Base-by-base conservation (phyloP, 106 monocot species). In the Dendrobium catenatum region DNA sequence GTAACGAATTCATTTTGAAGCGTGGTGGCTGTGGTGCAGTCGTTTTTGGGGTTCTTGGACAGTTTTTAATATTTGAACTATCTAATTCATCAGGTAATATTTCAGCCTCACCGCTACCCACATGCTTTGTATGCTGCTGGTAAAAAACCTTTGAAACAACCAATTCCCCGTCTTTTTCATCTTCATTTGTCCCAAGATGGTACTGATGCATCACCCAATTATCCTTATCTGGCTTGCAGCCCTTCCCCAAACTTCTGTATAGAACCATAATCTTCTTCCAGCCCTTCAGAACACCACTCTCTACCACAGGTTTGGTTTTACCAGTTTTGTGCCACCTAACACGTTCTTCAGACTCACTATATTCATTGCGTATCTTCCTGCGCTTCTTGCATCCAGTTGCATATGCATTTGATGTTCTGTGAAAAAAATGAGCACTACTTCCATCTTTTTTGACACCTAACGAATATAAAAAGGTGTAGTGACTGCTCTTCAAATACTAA, bases 151-250 rank as follows among this genome's bases (percentile, higher is more conserved):
- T 98, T n/a, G 94, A 90, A 68, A 98, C 97, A 18, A 98, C 97
- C 42, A 91, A 33, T 54, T 94, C 89, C 27, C 94, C 92, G 31
- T 98, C 89, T 68, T 86, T 91, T 74, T 98, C 97, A 44, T 98
- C 94, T 88, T 94, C 97, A 83, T 91, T 87, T 41, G 85, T 61
- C 8, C 97, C 97, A 78, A 94, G 84, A 85, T 98, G 94, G 68
- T 98, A 98, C 79, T 98, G 97, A 83, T 98, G 97, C 94, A 98
- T 98, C 73, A 93, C 97, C 97, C 97, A 98, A 54, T 92, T 94
- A 75, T 88, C 90, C 84, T 86, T 98, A 55, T 87, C 92, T 20
- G 97, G 91, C 68, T 87, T 93, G 77, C 75, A 42, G 6, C 89
- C 88, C 42, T 85, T 89, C 75, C 88, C 86, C 19, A 86, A 83